These are phyloP conservation scores for Macrotyloma uniflorum DNA, from an alignment of 306 rosid genomes.

Conservation along the genomic window DNA sequence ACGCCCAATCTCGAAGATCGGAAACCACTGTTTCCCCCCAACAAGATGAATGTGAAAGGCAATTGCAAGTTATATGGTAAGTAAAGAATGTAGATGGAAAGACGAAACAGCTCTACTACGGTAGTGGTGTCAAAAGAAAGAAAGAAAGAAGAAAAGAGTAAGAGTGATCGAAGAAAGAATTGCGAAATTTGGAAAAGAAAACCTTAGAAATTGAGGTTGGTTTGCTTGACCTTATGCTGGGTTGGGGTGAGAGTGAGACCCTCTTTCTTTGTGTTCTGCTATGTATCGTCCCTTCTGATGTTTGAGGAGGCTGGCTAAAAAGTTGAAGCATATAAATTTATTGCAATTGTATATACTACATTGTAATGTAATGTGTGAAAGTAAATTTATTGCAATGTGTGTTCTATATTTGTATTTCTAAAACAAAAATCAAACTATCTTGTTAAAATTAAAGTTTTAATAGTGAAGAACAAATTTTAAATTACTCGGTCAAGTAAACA, in stretches of 20 bases:
- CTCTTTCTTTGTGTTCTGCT: not conserved
- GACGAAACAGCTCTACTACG: not conserved
- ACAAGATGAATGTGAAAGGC: slow-evolving; percentile 20
- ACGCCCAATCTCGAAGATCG: not conserved
- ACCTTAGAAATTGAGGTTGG: slow-evolving; percentile 34
- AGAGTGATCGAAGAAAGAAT: slow-evolving; percentile 10
- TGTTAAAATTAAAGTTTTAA: too few relatives aligned
- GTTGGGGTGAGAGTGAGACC: not conserved
- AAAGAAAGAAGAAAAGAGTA: not conserved
- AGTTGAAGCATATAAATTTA: too few relatives aligned
- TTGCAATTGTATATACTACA: too few relatives aligned
- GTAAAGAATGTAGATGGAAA: not conserved
- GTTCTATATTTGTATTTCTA: too few relatives aligned
- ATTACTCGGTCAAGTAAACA: not conserved
- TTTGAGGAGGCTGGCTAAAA: not conserved
- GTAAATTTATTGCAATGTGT: too few relatives aligned
- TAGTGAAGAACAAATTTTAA: not conserved
- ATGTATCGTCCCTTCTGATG: not conserved
- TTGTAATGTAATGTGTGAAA: not conserved
- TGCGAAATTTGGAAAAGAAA: slow-evolving; percentile 24
- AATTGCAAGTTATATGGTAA: slow-evolving; percentile 25
- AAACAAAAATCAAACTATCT: too few relatives aligned
- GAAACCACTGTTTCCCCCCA: not conserved
- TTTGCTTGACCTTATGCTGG: not conserved
- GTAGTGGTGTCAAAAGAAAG: not conserved